A percentile compares a stretch with the other conserved stretches of the same genome.
Conservation (phyloP, 352 stramenopile species). For the Phytophthora agathidicida region DNA sequence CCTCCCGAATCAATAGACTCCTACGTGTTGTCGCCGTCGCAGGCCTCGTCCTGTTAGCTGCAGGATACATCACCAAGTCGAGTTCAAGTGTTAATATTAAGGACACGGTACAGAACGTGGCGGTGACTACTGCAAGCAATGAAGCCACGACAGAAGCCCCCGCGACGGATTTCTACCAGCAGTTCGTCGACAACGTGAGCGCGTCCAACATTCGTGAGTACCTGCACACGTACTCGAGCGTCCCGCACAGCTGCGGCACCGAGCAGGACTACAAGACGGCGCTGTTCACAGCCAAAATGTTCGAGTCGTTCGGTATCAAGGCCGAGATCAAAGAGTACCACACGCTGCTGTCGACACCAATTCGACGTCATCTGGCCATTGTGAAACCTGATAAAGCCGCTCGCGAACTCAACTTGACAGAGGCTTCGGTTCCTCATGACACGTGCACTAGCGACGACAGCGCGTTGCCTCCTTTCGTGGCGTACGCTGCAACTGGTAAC, state of each 20-base stretch:
- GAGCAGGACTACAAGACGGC: slow-evolving; percentile 32
- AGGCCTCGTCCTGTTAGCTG: slow-evolving; percentile 16
- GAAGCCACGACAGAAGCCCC: background rate
- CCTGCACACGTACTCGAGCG: slow-evolving; percentile 47
- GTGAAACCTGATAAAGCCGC: slow-evolving; percentile 35
- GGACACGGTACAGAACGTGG: background rate
- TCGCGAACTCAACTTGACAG: slow-evolving; percentile 56
- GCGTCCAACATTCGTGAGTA: slow-evolving; percentile 44
- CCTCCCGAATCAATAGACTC: slow-evolving; percentile 2
- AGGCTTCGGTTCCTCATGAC: slow-evolving; percentile 65
- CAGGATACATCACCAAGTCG: slow-evolving; percentile 18
- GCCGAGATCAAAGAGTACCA: slow-evolving; percentile 68
- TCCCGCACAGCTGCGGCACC: slow-evolving; percentile 24
- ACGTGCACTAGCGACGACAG: slow-evolving; percentile 52
- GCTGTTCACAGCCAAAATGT: slow-evolving; percentile 23
- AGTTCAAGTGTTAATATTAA: slow-evolving; percentile 2
- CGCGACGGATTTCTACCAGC: slow-evolving; percentile 17
- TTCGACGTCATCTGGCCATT: slow-evolving; percentile 43
- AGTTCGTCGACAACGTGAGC: slow-evolving; percentile 32
- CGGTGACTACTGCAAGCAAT: background rate
- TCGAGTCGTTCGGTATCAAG: slow-evolving; percentile 45
- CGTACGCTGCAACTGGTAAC: slow-evolving; percentile 76
- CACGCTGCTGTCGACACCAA: slow-evolving; percentile 74
- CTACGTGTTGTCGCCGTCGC: slow-evolving; percentile 7
- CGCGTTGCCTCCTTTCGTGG: slow-evolving; percentile 78